These are phyloP conservation scores for Chaetothyriales sp. DNA, from an alignment of 2,329 filamentous ascomycete genomes.

Conservation along the genomic window DNA sequence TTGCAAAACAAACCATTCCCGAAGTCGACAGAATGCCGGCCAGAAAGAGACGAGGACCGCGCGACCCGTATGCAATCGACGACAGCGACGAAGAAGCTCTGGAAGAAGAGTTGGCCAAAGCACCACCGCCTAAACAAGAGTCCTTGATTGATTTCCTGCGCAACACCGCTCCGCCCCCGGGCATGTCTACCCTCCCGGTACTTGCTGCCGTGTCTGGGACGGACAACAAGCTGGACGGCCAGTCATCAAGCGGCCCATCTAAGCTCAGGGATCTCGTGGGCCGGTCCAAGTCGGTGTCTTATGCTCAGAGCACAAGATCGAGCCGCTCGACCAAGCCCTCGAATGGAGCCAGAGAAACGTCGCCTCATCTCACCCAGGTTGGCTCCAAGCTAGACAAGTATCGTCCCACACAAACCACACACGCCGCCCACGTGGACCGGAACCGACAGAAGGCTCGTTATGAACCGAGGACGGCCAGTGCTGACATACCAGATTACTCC, in stretches of 20 bases:
- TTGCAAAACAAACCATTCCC: constrained; percentile 11
- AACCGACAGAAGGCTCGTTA: constrained; percentile 19
- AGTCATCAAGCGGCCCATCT: constrained; percentile 8
- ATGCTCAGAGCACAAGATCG: constrained; percentile 5
- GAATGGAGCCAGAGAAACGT: constrained; percentile 12
- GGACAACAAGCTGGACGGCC: constrained; percentile 3
- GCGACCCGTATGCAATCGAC: constrained; percentile 90
- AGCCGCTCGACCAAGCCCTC: constrained; percentile 3
- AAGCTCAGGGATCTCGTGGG: constrained; percentile 8
- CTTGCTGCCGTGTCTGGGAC: constrained; percentile 8
- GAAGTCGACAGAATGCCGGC: constrained; percentile 40
- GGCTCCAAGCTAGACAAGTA: constrained; percentile 22
- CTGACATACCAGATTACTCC: constrained; percentile 57
- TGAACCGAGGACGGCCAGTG: constrained; percentile 29
- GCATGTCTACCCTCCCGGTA: constrained; percentile 19
- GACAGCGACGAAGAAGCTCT: constrained; percentile 53
- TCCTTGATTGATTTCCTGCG: constrained; percentile 35
- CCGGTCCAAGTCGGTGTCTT: not conserved
- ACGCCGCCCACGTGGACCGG: constrained; percentile 25
- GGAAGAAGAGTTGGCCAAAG: constrained; percentile 35
- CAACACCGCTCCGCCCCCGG: constrained; percentile 28
- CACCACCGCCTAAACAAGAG: constrained; percentile 28
- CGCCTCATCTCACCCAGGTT: constrained; percentile 14
- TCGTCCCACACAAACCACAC: constrained; percentile 21
- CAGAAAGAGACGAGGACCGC: constrained; percentile 61